Evolutionary conservation across 2,329 filamentous ascomycete genomes (phyloP), one percentile per base, ranked within the genome.

Genomic region (Pseudonectria foliicola): DNA sequence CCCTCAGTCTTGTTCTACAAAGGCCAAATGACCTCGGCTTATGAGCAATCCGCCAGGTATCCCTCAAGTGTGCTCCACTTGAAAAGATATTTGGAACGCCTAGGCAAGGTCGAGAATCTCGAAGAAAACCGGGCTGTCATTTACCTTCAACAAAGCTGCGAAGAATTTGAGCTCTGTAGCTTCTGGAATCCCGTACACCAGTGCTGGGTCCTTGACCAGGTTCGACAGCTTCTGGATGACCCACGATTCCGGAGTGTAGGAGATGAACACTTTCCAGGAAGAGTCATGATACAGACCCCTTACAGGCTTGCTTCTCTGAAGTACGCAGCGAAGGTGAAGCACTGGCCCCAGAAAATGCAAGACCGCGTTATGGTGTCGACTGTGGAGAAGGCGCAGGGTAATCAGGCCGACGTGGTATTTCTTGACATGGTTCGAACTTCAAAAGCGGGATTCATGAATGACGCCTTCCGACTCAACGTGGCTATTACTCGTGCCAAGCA

Each of bases 401-500:
- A 67, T 11, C 64, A 71, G 37, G 66, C 68, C 0, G 68, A 71
- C 27, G 53, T 69, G 5, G 64, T 71, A 0, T 62, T 69, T 24
- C 52, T 71, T 0, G 68, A 71, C 48, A 56, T 70, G 41, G 67
- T 70, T 3, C 53, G 63, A n/a, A 61, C 61, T 0, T 49, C 46
- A 0, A 50, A 50, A 1, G 60, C 62, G 0, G 56, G 54, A 0
- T 69, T 70, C 32, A 61, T 69, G 47, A 59, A 70, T 14, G 60
- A 70, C 12, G 51, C 60, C 0, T 62, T 66, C 25, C 54, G 67
- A 0, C 55, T 71, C 3, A 69, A 67, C 12, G 67, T 71, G 0
- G 65, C 65, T 0, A 53, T 70, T 7, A 70, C 67, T 0, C 54
- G 68, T 3, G 65, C 66, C 0, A 50, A 62, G 3, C 62, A 67